Conservation (phyloP, 176 grass and related monocot genomes). For the Ananas comosus region DNA sequence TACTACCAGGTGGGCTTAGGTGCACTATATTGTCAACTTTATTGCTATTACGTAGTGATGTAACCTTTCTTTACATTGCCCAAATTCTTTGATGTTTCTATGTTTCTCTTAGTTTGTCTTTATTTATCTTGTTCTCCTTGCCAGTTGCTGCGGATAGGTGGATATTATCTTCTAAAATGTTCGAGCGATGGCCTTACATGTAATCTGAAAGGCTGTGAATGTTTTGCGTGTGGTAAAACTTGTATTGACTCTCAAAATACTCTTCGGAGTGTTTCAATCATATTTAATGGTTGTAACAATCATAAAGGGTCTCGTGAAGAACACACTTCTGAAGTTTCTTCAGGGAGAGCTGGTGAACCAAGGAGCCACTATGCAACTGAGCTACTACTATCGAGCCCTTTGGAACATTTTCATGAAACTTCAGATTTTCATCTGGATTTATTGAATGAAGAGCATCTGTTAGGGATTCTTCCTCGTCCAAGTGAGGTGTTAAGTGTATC, state of each 20-base stretch:
- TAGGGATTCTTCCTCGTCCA: slow-evolving; percentile 26
- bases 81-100: neutral
- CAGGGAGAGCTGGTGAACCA: slow-evolving; percentile 18
- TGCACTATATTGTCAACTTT: slow-evolving; percentile 7
- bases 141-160: slow-evolving; percentile 53
- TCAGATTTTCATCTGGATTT: slow-evolving; percentile 50
- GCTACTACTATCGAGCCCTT: slow-evolving; percentile 34
- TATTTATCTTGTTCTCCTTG: neutral
- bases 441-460: slow-evolving; percentile 17
- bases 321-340: slow-evolving; percentile 28
- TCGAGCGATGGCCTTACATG: slow-evolving; percentile 16
- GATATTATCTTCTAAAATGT: slow-evolving; percentile 80
- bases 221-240: slow-evolving; percentile 34
- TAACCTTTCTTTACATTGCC: neutral
- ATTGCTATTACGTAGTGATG: neutral
- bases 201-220: slow-evolving; percentile 31
- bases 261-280: slow-evolving; percentile 47
- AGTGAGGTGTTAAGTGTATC: slow-evolving; percentile 54
- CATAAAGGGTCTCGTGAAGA: slow-evolving; percentile 15
- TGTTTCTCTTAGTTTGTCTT: neutral
- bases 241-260: slow-evolving; percentile 35
- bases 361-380: slow-evolving; percentile 25
- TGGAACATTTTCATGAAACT: slow-evolving; percentile 27
- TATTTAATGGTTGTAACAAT: slow-evolving; percentile 27
- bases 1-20: slow-evolving; percentile 43